Evolutionary conservation across 495 filamentous ascomycete species (phyloP).

Genomic region (Penicillium samsonianum): DNA sequence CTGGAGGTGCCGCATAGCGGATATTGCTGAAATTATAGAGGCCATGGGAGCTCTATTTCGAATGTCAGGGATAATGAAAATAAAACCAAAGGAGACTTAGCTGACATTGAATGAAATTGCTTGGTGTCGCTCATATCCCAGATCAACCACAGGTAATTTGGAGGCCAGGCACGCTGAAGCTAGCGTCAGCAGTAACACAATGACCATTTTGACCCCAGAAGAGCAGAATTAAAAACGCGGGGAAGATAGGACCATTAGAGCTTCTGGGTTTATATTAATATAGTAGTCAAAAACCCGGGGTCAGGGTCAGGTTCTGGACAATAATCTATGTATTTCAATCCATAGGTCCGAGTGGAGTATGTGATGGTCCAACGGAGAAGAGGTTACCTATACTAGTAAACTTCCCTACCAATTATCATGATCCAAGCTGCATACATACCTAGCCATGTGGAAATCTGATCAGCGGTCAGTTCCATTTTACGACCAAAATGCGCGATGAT

Average conservation of each 20-base stretch:
- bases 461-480: background rate
- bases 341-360: background rate
- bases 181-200: constrained; percentile 13
- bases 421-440: too few relatives aligned
- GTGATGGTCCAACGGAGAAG: background rate
- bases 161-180: constrained; percentile 25
- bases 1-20: constrained; percentile 58
- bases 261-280: background rate
- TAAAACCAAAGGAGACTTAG: background rate
- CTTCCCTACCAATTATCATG: background rate
- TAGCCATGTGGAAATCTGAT: background rate
- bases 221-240: background rate
- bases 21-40: constrained; percentile 63
- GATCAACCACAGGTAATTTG: constrained; percentile 48
- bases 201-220: constrained; percentile 13
- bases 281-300: background rate
- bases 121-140: constrained; percentile 53
- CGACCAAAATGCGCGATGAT: background rate
- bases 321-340: background rate
- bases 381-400: too few relatives aligned
- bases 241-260: background rate
- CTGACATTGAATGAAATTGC: constrained; percentile 48
- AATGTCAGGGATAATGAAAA: constrained; percentile 2
- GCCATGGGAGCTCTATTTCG: constrained; percentile 23
- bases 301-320: too few relatives aligned